Percentiles rank a stretch among this genome's conserved stretches.
Evolutionary conservation across 148 eudicot genomes (phyloP).

Genomic region (Amaranthus cruentus): DNA sequence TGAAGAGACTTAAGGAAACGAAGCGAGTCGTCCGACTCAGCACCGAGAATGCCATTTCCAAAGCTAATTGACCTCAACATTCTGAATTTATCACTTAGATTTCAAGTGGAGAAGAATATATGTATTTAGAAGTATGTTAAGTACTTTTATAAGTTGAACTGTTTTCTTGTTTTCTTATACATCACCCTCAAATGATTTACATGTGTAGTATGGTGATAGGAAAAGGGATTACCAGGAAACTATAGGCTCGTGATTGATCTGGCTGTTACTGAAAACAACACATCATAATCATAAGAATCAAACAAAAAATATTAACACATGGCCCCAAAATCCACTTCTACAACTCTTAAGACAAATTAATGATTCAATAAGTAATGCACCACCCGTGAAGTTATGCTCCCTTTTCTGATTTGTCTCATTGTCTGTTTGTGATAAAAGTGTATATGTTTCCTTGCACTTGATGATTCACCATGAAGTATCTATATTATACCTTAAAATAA

Average conservation of each 20-base stretch:
- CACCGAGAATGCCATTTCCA: conserved; percentile 23
- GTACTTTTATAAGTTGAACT: background rate
- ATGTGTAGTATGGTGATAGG: conserved; percentile 11
- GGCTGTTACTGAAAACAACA: conserved; percentile 19
- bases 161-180: background rate
- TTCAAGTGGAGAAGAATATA: background rate
- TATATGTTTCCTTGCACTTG: background rate
- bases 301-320: conserved; percentile 5
- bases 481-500: background rate
- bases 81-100: conserved; percentile 7
- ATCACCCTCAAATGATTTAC: conserved; percentile 8
- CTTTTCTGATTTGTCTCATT: background rate
- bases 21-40: conserved; percentile 34
- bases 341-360: background rate
- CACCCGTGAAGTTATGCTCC: conserved; percentile 31
- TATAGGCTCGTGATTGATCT: conserved; percentile 29
- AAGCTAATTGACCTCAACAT: conserved; percentile 18
- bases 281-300: conserved; percentile 1
- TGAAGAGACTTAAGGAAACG: conserved; percentile 54
- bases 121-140: background rate
- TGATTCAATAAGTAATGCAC: background rate
- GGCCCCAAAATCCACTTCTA: conserved; percentile 13
- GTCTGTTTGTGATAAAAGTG: background rate
- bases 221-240: conserved; percentile 2
- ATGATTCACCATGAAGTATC: background rate